Conservation (phyloP, 2,329 filamentous ascomycete species). For the Aspergillus udagawae region DNA sequence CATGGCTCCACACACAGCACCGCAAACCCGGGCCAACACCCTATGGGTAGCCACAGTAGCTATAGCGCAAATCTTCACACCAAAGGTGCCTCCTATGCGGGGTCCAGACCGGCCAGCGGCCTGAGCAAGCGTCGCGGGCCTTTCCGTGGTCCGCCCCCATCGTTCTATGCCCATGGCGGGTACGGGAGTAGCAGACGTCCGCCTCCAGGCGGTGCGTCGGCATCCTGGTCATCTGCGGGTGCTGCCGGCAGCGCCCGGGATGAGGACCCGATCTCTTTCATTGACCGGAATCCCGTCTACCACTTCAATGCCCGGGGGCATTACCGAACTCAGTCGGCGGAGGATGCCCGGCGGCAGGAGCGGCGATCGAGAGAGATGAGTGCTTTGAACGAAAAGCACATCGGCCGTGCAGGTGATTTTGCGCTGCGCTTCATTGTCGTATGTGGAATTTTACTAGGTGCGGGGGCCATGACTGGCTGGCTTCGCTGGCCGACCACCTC, state of each 20-base stretch:
- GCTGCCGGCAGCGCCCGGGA: constrained; percentile 9
- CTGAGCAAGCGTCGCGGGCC: constrained; percentile 70
- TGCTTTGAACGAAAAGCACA: constrained; percentile 19
- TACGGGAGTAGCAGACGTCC: constrained; percentile 54
- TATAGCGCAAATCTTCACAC: constrained; percentile 33
- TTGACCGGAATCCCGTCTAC: constrained; percentile 53
- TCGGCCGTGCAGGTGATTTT: constrained; percentile 24
- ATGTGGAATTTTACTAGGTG: constrained; percentile 34
- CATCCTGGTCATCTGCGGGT: constrained; percentile 7
- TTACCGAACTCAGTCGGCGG: constrained; percentile 65
- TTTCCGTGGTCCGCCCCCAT: constrained; percentile 83
- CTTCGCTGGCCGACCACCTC: constrained; percentile 11
- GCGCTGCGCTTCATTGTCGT: constrained; percentile 36
- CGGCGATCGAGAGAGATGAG: constrained; percentile 39
- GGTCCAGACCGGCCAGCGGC: constrained; percentile 71
- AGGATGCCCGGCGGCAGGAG: constrained; percentile 52
- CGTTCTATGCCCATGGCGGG: constrained; percentile 78
- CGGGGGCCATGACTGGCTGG: constrained; percentile 26
- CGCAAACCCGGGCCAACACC: constrained; percentile 27
- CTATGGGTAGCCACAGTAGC: constrained; percentile 54
- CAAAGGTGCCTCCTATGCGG: constrained; percentile 44
- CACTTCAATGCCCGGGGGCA: constrained; percentile 77
- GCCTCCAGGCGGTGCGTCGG: constrained; percentile 2
- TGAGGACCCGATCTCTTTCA: constrained; percentile 36
- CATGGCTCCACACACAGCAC: constrained; percentile 30